Conservation (phyloP, 2,329 filamentous ascomycete species). For the Aspergillus tubingensis region DNA sequence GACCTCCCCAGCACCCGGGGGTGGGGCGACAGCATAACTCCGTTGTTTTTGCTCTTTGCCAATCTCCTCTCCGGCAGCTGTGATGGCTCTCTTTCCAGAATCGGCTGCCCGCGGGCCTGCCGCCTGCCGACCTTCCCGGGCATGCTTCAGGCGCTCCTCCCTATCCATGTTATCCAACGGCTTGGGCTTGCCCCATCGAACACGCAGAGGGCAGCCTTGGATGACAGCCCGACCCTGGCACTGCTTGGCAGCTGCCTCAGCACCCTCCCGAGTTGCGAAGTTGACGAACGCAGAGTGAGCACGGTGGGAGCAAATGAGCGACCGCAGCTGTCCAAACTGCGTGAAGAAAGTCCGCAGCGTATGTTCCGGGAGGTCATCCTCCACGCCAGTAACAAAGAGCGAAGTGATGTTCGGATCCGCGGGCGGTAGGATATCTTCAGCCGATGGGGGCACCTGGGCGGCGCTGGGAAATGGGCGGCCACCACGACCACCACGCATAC, state of each 20-base stretch:
- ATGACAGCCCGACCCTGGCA: constrained; percentile 89
- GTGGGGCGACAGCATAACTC: constrained; percentile 64
- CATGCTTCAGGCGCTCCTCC: constrained; percentile 78
- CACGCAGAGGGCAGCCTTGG: constrained; percentile 82
- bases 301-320: constrained; percentile 92
- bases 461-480: constrained; percentile 67
- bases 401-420: constrained; percentile 84
- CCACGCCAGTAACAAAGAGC: constrained; percentile 90
- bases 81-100: constrained; percentile 34
- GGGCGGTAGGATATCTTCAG: constrained; percentile 83
- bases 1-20: constrained; percentile 75
- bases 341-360: constrained; percentile 90
- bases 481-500: constrained; percentile 49
- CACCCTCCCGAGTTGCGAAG: constrained; percentile 79
- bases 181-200: constrained; percentile 92
- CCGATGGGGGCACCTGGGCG: constrained; percentile 74
- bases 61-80: constrained; percentile 45
- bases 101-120: constrained; percentile 51
- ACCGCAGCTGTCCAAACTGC: constrained; percentile 84
- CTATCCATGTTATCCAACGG: constrained; percentile 88
- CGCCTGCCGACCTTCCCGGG: constrained; percentile 71
- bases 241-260: constrained; percentile 80
- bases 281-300: constrained; percentile 97
- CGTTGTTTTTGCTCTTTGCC: constrained; percentile 40
- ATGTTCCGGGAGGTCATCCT: constrained; percentile 93